phyloP scores from a whole-genome alignment of 108 stramenopile species.

The Mediolabrus comicus region DNA sequence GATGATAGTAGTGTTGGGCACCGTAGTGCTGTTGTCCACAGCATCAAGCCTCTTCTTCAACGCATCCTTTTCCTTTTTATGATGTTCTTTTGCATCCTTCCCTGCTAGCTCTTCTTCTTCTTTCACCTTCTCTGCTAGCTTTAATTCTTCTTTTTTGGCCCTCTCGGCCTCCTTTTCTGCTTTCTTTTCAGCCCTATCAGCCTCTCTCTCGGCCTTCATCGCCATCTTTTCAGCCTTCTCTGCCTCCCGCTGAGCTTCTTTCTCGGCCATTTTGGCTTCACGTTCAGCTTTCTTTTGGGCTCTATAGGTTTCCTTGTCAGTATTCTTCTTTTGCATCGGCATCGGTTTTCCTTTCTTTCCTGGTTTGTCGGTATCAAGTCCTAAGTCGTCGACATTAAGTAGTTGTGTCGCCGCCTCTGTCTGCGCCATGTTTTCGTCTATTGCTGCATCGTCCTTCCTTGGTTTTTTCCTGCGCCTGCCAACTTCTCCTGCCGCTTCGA shows the following conservation, averaged over 20 bases:
- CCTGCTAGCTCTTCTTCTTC: not conserved
- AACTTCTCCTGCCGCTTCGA: not conserved
- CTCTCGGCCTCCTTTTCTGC: not conserved
- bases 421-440: not conserved
- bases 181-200: no score
- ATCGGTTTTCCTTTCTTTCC: not conserved
- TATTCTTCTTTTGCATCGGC: not conserved
- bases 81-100: not conserved
- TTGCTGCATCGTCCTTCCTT: not conserved
- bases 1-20: not conserved
- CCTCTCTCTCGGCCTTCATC: not conserved
- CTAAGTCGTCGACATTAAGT: no score
- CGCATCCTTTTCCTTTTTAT: not conserved
- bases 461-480: not conserved
- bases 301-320: not conserved
- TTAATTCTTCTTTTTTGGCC: not conserved
- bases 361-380: not conserved
- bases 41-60: not conserved
- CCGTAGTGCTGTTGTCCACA: no score
- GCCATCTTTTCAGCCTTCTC: slow-evolving; percentile 49
- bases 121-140: not conserved
- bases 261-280: slow-evolving; percentile 1
- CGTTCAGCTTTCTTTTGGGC: slow-evolving; percentile 1
- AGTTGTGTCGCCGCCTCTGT: not conserved
- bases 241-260: slow-evolving; percentile 40